phyloP scores from a whole-genome alignment of 306 rosid species.

The Castanea sativa region DNA sequence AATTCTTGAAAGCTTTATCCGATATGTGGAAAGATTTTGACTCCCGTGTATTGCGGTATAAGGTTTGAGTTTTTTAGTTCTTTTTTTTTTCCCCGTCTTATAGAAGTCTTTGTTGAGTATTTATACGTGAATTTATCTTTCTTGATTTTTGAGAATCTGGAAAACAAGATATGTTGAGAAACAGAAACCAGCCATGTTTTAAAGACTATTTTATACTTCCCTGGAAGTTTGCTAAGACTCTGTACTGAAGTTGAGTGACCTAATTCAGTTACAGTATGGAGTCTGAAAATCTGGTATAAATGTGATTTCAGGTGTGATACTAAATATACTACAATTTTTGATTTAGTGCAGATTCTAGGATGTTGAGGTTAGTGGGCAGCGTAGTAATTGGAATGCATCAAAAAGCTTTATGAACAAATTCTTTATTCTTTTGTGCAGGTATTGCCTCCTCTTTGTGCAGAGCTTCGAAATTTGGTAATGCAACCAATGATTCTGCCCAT shows the following conservation, averaged over 20 bases:
- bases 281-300: neutral
- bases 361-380: neutral
- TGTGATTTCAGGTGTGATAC: neutral
- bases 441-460: conserved; percentile 99
- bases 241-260: neutral
- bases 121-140: neutral
- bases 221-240: neutral
- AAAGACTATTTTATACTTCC: neutral
- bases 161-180: no score
- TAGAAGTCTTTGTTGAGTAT: neutral
- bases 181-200: neutral
- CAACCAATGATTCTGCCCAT: conserved; percentile 98
- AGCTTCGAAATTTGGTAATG: conserved; percentile 94
- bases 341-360: conserved; percentile 1
- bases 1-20: conserved; percentile 88
- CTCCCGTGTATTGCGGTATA: conserved; percentile 91
- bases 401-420: conserved; percentile 7
- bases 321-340: neutral
- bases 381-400: neutral
- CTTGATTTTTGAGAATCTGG: neutral
- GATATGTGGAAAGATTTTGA: conserved; percentile 99
- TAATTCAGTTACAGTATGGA: neutral
- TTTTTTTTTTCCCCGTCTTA: neutral
- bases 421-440: conserved; percentile 58
- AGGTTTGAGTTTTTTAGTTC: conserved; percentile 58